Evolutionary conservation across 75 land plant genomes (phyloP), one percentile per base, ranked within the genome.

Genomic region (Adiantum capillusveneris): DNA sequence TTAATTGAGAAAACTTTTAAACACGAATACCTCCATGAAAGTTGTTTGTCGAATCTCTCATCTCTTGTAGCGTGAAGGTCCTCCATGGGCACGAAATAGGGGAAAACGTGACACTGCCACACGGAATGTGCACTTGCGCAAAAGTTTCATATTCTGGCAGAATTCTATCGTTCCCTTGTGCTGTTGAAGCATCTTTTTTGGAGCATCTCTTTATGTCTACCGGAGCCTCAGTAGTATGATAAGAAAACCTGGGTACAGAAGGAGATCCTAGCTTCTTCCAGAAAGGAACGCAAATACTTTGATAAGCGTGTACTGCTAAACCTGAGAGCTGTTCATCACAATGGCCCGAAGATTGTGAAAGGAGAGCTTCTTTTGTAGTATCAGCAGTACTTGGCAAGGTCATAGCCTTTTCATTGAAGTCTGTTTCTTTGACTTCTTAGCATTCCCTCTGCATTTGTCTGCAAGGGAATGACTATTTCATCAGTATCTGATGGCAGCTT

Each of bases 11-110:
- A 6, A 46, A 43, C 25, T 11, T 34, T 34, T 34, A 19, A 59
- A 18, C 12, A 61, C 19, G 25, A 21, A 12, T 28, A 28, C 64
- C 64, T 18, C 20, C 22, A 61, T 46, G 30, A 50, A 61, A 61
- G 21, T 46, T 2, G n/a, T 29, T 48, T 14, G 64, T 61, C 19
- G 53, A 53, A 61, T 18, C 25, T 12, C 28, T 26, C 1, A 61
- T 48, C 34, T 61, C 64, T 29, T 29, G 6, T 24, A 18, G 20
- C 21, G 64, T 31, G 36, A 61, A 61, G 27, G 31, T 45, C 28
- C 39, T 61, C 64, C 64, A 61, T 16, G 64, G 21, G n/a, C 29
- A 29, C 5, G 14, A 18, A 13, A 25, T 3, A 22, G 50, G 50
- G 2, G 50, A 46, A 6, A 21, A 46, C 14, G 22, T 46, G 18